These are phyloP conservation scores for Hyaloscypha hepaticicola DNA, from an alignment of 495 filamentous ascomycete species.

Conservation along the genomic window DNA sequence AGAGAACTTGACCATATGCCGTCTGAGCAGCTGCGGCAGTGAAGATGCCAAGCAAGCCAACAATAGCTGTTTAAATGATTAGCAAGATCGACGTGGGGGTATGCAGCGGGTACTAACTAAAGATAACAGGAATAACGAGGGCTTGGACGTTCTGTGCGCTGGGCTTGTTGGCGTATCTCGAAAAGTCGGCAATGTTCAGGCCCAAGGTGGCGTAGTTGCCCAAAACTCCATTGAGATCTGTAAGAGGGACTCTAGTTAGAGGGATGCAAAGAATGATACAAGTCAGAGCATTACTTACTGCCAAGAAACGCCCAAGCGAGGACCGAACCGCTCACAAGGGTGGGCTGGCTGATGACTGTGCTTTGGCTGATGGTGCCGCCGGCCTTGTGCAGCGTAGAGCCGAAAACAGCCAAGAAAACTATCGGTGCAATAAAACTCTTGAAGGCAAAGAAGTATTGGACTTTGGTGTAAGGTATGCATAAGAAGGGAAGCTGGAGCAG, in stretches of 20 bases:
- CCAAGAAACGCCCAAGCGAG: slow-evolving; percentile 33
- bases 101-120: slow-evolving; percentile 9
- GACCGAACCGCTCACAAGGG: slow-evolving; percentile 26
- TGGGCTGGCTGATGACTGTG: slow-evolving; percentile 17
- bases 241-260: slow-evolving; percentile 30
- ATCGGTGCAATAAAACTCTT: slow-evolving; percentile 28
- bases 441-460: slow-evolving; percentile 27
- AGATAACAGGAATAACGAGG: slow-evolving; percentile 43
- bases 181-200: slow-evolving; percentile 35
- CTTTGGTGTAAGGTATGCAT: slow-evolving; percentile 52
- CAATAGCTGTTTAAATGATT: slow-evolving; percentile 33
- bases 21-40: slow-evolving; percentile 38
- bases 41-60: slow-evolving; percentile 42
- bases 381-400: slow-evolving; percentile 18
- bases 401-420: slow-evolving; percentile 24
- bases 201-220: slow-evolving; percentile 23
- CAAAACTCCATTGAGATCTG: slow-evolving; percentile 22
- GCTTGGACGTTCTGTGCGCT: slow-evolving; percentile 32
- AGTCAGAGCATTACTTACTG: slow-evolving; percentile 24
- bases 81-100: slow-evolving; percentile 8
- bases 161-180: slow-evolving; percentile 24
- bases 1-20: slow-evolving; percentile 40
- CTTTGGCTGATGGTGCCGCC: slow-evolving; percentile 25
- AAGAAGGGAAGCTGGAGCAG: slow-evolving; percentile 49
- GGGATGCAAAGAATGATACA: slow-evolving; percentile 31